Conservation (phyloP, 495 filamentous ascomycete species). For the Tetracladium setigerum region DNA sequence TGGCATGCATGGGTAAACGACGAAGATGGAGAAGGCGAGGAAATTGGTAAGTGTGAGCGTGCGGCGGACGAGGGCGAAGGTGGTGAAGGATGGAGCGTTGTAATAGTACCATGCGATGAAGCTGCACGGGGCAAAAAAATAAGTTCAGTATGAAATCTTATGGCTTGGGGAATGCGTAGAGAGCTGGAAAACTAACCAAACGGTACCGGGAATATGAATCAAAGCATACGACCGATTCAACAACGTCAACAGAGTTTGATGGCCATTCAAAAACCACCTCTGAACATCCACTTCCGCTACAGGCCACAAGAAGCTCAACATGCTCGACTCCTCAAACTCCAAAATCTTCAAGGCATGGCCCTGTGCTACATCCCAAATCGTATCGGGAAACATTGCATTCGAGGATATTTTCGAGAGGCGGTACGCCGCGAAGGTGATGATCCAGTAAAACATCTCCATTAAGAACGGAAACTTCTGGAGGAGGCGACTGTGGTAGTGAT, state of each 20-base stretch:
- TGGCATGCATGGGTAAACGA: slow-evolving; percentile 58
- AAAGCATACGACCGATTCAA: slow-evolving; percentile 57
- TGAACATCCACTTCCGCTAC: slow-evolving; percentile 48
- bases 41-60: slow-evolving; percentile 60
- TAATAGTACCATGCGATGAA: slow-evolving; percentile 65
- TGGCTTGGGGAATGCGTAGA: background rate
- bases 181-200: slow-evolving; percentile 39
- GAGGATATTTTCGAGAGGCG: slow-evolving; percentile 29
- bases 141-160: background rate
- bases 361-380: slow-evolving; percentile 61
- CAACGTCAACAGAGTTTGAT: slow-evolving; percentile 45
- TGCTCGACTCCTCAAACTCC: slow-evolving; percentile 50
- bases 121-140: slow-evolving; percentile 23
- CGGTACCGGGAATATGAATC: slow-evolving; percentile 60
- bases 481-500: slow-evolving; percentile 51
- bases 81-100: slow-evolving; percentile 43
- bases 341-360: slow-evolving; percentile 54
- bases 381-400: slow-evolving; percentile 53
- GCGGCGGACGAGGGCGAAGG: slow-evolving; percentile 49
- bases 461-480: slow-evolving; percentile 58
- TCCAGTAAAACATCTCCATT: slow-evolving; percentile 68
- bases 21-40: slow-evolving; percentile 52
- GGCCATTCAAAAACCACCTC: slow-evolving; percentile 50
- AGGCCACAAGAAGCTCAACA: slow-evolving; percentile 46
- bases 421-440: slow-evolving; percentile 56